Base-by-base conservation (phyloP, 1,284 basidiomycete genomes). In the Trichosporon sp. region DNA sequence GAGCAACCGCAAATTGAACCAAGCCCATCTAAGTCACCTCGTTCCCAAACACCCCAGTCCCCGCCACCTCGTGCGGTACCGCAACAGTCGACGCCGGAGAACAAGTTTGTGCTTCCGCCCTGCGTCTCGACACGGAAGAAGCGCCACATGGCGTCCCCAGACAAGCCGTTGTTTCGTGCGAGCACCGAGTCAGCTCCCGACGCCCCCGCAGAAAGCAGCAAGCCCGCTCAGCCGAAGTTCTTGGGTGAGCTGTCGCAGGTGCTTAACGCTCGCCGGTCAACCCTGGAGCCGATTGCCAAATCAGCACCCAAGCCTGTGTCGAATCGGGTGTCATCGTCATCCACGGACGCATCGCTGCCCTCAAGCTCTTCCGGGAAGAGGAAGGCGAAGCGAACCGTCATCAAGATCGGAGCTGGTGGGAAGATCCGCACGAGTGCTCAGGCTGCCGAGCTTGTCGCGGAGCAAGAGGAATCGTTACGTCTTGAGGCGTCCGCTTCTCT, bases 41-140 rank as follows among this genome's bases (percentile, higher is more conserved):
- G 31, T 16, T 14, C 31, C 4, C 59, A 32, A n/a, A 35, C 31
- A 35, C 31, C 59, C 5, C 48, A n/a, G 16, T 11, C 51, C 7
- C 14, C 59, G 6, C 59, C 31, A 3, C 16, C 56, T 6, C 56
- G 16, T 16, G 3, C 59, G n/a, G 59, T 14, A 6, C 31, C 31
- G 14, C 32, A 63, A 32, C 59, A 35, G 16, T 32, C 59, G 6
- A 63, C 59, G 16, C 59, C 59, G 6, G 31, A 63, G 31, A 63
- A 63, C 59, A 63, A 37, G 59, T 63, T 63, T 32, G 59, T 63
- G 7, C 31, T 63, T 6, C 59, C 59, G 35, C 59, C 59, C 4
- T 63, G 31, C 31, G 59, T 63, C 2, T 63, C 59, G 14, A 63
- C 59, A 12, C 12, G 59, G 31, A 63, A 63, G 31, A 63, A 63